These are phyloP conservation scores for Tetraselmis chui DNA, from an alignment of 139 green algal species.

Conservation along the genomic window DNA sequence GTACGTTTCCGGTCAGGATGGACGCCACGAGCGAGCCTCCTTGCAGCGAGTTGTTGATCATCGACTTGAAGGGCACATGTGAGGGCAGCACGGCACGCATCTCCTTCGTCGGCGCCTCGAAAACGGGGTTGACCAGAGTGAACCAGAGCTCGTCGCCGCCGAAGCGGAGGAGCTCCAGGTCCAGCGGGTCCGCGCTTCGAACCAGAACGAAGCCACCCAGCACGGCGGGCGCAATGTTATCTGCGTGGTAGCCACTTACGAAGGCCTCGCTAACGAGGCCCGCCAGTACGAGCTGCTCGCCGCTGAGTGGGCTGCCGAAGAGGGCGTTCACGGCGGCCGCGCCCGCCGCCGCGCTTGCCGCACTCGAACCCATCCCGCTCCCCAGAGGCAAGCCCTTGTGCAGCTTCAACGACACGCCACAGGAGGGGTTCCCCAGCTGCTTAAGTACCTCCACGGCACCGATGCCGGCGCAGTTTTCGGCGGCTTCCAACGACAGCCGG, in stretches of 20 bases:
- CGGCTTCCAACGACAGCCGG: conserved; percentile 64
- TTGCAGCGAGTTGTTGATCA: conserved; percentile 84
- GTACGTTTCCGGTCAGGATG: conserved; percentile 70
- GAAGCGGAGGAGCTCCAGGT: conserved; percentile 48
- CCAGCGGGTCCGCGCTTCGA: conserved; percentile 52
- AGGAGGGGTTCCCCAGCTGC: conserved; percentile 64
- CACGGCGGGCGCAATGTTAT: conserved; percentile 90
- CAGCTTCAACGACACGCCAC: conserved; percentile 72
- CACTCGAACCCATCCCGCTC: conserved; percentile 82
- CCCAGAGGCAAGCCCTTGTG: conserved; percentile 92
- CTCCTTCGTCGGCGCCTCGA: conserved; percentile 87
- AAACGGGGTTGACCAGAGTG: conserved; percentile 88
- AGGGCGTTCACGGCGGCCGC: conserved; percentile 84
- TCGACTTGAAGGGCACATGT: conserved; percentile 71
- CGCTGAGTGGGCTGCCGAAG: conserved; percentile 75
- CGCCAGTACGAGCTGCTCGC: conserved; percentile 70
- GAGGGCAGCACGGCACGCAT: conserved; percentile 90
- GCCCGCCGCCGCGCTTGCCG: conserved; percentile 81
- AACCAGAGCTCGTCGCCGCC: conserved; percentile 66
- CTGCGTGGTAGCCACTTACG: conserved; percentile 93
- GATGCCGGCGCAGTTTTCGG: conserved; percentile 90
- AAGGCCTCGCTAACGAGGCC: conserved; percentile 77
- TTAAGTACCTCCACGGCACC: conserved; percentile 79
- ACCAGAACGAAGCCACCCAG: conserved; percentile 91
- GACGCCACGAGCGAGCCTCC: conserved; percentile 70